Conservation (phyloP, 768 basidiomycete genomes). For the Trichaptum fuscoviolaceum region DNA sequence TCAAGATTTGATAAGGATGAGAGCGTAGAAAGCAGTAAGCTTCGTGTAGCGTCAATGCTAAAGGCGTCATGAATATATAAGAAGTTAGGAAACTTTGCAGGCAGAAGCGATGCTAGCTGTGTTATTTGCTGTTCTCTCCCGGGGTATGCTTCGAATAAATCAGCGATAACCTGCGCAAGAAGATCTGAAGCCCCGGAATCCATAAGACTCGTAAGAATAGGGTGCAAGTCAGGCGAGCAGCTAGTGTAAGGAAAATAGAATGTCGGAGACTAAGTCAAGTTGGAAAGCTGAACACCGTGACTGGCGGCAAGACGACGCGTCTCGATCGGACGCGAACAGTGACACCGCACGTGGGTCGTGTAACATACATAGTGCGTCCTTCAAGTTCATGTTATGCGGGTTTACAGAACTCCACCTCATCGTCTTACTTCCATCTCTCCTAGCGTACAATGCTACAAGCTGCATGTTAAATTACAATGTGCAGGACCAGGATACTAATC, state of each 20-base stretch:
- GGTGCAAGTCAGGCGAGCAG: neutral
- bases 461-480: neutral
- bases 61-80: neutral
- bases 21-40: neutral
- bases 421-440: neutral
- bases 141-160: neutral
- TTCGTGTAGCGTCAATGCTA: neutral
- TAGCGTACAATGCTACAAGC: neutral
- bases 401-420: neutral
- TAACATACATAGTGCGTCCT: too few species aligned
- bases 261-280: too few species aligned
- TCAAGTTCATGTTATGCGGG: too few species aligned
- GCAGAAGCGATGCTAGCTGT: neutral
- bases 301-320: neutral
- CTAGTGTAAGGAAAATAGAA: neutral
- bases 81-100: neutral
- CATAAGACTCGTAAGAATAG: neutral
- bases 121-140: neutral
- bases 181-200: neutral
- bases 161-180: neutral
- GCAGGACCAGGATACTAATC: neutral
- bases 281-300: neutral
- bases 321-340: neutral
- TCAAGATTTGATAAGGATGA: neutral
- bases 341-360: neutral